A percentile compares a stretch with the other conserved stretches of the same genome.
Evolutionary conservation across 1,139 yeast species (phyloP).

Genomic region (Yamadazyma oceani): DNA sequence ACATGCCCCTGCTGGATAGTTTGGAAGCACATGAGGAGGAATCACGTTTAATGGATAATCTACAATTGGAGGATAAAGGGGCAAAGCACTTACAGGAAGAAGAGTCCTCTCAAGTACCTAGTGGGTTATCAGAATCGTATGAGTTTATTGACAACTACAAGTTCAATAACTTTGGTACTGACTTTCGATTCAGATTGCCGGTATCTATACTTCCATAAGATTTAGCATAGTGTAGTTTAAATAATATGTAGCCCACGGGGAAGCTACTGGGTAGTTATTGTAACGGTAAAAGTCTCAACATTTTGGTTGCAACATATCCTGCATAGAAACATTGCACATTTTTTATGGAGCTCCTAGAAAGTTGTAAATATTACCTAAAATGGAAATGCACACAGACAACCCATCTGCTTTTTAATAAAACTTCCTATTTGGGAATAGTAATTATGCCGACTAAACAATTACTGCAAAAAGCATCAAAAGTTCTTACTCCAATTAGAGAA

Average conservation of each 20-base stretch:
- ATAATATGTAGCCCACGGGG: too few species aligned
- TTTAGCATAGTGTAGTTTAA: too few species aligned
- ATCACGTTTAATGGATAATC: not conserved
- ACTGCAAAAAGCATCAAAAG: not conserved
- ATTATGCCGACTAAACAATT: not conserved
- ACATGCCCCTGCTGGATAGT: conserved; percentile 7
- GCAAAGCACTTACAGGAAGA: not conserved
- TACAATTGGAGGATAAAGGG: not conserved
- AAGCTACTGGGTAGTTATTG: too few species aligned
- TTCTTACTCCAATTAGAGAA: not conserved
- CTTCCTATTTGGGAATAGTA: conserved; percentile 4
- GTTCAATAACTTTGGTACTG: conserved; percentile 32
- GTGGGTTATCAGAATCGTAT: not conserved
- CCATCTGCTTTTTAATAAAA: conserved; percentile 2
- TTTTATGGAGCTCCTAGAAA: not conserved
- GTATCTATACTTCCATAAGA: conserved; percentile 24
- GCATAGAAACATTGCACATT: not conserved
- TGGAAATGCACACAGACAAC: not conserved
- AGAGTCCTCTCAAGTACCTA: not conserved
- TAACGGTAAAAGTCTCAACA: too few species aligned
- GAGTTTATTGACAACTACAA: conserved; percentile 17
- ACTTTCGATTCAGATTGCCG: conserved; percentile 36
- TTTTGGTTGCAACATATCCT: not conserved
- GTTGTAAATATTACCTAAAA: conserved; percentile 2
- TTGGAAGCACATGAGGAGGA: not conserved